A percentile compares a stretch with the other conserved stretches of the same genome.
phyloP scores from a whole-genome alignment of 2,329 filamentous ascomycete genomes.

The Conoideocrella luteorostrata region DNA sequence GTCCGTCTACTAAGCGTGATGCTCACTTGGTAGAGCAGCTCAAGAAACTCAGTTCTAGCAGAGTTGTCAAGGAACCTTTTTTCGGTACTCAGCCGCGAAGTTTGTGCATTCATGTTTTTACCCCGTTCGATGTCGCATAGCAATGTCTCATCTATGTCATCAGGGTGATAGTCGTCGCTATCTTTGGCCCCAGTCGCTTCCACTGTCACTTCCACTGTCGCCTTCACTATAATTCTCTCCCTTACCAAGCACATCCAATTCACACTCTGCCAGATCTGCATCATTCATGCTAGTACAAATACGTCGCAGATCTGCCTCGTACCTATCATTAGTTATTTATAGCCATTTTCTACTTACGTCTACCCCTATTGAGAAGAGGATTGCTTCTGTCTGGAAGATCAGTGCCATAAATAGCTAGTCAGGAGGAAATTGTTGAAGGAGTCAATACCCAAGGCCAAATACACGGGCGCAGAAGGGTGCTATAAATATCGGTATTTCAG shows the following conservation, averaged over 20 bases:
- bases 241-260: not conserved
- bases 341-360: not conserved
- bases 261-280: not conserved
- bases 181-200: not conserved
- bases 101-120: not conserved
- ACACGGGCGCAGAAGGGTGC: too few species aligned
- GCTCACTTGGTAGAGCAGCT: constrained; percentile 1
- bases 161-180: not conserved
- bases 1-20: constrained; percentile 1
- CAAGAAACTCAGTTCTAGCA: constrained; percentile 1
- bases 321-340: not conserved
- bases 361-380: too few species aligned
- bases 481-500: too few species aligned
- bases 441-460: too few species aligned
- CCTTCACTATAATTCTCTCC: not conserved
- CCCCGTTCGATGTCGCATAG: not conserved
- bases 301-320: not conserved
- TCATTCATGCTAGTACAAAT: not conserved
- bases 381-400: too few species aligned
- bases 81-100: not conserved
- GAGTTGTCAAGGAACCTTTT: not conserved
- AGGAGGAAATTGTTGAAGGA: too few species aligned
- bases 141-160: not conserved
- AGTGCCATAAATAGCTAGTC: too few species aligned
- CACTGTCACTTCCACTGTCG: not conserved